These are phyloP conservation scores for Triticum aestivum DNA, from an alignment of 176 grass and related monocot genomes.

Conservation along the genomic window IWGSC_CS_RefSeq_v2.1 NC_057802.1:255814518-255815017, in stretches of 20 bases:
- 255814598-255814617: constrained; percentile 12
- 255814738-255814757: constrained; percentile 81
- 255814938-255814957: constrained; percentile 53
- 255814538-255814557: not conserved
- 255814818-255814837: constrained; percentile 89
- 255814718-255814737: constrained; percentile 10
- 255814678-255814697: not conserved
- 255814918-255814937: constrained; percentile 81
- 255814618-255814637: not conserved
- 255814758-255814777: constrained; percentile 77
- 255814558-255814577: not conserved
- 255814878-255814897: constrained; percentile 96
- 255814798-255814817: constrained; percentile 82
- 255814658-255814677: not conserved
- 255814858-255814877: constrained; percentile 88
- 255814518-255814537: not conserved
- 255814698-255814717: not conserved
- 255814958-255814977: constrained; percentile 1
- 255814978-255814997: not conserved
- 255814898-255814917: constrained; percentile 74
- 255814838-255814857: constrained; percentile 88
- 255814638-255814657: not conserved
- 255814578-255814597: not conserved
- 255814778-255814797: constrained; percentile 87
- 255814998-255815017: not conserved